Base-by-base conservation (phyloP, 2,329 filamentous ascomycete genomes). In the Macrophomina pseudophaseolina region DNA sequence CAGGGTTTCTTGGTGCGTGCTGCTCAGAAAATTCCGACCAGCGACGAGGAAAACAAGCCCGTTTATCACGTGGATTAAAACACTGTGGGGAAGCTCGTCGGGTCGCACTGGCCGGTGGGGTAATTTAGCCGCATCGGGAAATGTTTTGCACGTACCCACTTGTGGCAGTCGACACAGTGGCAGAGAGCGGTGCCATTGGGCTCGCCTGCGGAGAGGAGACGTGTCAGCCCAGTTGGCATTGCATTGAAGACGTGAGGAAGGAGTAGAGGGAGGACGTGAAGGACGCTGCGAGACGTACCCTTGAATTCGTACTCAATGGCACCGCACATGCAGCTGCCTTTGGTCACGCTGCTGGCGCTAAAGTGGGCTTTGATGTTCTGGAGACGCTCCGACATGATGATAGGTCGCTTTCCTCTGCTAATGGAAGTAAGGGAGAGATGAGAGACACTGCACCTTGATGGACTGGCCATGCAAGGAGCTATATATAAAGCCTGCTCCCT, bases 161-260 rank as follows among this genome's bases (percentile, higher is more conserved):
- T 87, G 69, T 86, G 84, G 72, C 84, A 87, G 68, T 86, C 84
- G 12, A 72, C 70, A 72, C 84, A 86, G 71, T 86, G 83, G 74
- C 85, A 87, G 40, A 87, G 75, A 6, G 83, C 83, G 18, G 79
- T 82, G 3, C 74, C 65, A 16, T 74, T 76, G 4, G 80, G 73
- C 44, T 84, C 79, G 11, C 77, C 82, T 84, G 64, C 28, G 14
- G 11, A 9, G 5, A 16, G 16, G 11, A 40, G 40, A n/a, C 35
- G 5, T 23, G n/a, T 40, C 30, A 60, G 56, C n/a, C 48, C 6
- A 30, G 8, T 28, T 18, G 7, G 8, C 12, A 12, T 14, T 40
- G 3, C 18, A 18, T 16, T 44, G 3, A 8, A 23, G 38, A 16
- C 18, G 53, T 51, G 3, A 8, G 30, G 38, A 16, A 30, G 53